Base-by-base conservation (phyloP, 202 grass and related monocot species). In the Carex arenaria region DNA sequence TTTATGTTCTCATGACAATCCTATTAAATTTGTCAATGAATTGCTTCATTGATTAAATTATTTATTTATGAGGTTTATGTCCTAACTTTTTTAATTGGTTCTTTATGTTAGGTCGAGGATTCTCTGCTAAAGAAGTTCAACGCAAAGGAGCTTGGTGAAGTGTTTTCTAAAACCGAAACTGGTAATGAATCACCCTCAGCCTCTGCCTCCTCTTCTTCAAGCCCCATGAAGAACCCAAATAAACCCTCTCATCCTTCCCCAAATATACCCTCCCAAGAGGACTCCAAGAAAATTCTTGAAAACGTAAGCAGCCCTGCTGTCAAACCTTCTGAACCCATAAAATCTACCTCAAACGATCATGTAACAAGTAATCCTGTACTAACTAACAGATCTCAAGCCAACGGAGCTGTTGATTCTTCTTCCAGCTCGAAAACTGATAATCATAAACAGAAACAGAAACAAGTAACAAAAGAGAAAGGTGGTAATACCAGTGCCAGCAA, bases 31-130 rank as follows among this genome's bases (percentile, higher is more conserved):
- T 30, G 32, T 20, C 59, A 23, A 43, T 38, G 59, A 32, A 64
- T 64, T 34, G 23, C 12, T 26, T 23, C 15, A 51, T 75, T 77
- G 28, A 28, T 75, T 64, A 63, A 20, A 12, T 49, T 49, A 49
- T 51, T 64, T 76, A 64, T 74, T 64, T 84, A 19, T 53, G 17
- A 10, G 52, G 15, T 36, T 20, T 78, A 64, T 45, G 23, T 40
- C 13, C 18, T 43, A 78, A 69, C 43, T 31, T 55, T 60, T 74
- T 38, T 69, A 31, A 31, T 12, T 77, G 79, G 17, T 80, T 54
- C 26, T 23, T 75, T 7, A 64, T 86, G 49, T 80, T 80, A 89
- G 88, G 88, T 82, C 3, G 80, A 80, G 80, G 88, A 89, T 64
- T 80, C 30, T 84, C 54, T 84, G 13, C 80, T 79, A 59, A 89